These are phyloP conservation scores for Forsythia viridissima DNA, from an alignment of 257 asterid species.

Conservation along the genomic window DNA sequence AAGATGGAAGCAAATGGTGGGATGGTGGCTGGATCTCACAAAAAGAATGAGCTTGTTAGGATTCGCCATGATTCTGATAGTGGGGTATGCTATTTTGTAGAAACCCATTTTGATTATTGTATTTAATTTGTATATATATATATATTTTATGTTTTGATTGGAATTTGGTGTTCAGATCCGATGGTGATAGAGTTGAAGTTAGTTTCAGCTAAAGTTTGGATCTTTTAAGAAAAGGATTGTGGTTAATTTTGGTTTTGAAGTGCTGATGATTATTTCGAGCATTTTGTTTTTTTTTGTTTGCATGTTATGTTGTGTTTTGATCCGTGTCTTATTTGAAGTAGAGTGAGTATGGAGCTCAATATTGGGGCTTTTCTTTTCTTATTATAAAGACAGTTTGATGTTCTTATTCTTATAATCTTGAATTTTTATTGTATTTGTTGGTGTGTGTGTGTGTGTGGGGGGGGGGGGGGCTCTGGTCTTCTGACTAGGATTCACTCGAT, in stretches of 20 bases:
- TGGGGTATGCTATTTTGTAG: slow-evolving; percentile 30
- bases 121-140: neutral
- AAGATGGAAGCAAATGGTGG: slow-evolving; percentile 80
- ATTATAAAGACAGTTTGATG: too few relatives aligned
- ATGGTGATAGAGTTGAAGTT: neutral
- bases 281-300: neutral
- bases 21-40: slow-evolving; percentile 87
- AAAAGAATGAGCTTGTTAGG: slow-evolving; percentile 67
- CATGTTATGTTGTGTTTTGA: too few relatives aligned
- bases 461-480: neutral
- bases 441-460: neutral
- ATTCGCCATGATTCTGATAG: slow-evolving; percentile 78
- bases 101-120: too few relatives aligned
- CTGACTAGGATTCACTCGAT: neutral
- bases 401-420: too few relatives aligned
- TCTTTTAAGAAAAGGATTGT: neutral
- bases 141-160: neutral
- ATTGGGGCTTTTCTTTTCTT: too few relatives aligned
- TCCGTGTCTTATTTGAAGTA: too few relatives aligned
- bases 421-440: neutral
- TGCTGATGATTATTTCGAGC: too few relatives aligned
- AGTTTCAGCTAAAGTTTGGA: neutral
- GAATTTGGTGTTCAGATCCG: neutral
- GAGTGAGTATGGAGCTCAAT: too few relatives aligned
- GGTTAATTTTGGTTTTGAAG: neutral